A percentile compares a stretch with the other conserved stretches of the same genome.
These are phyloP conservation scores for Trematosphaeria pertusa DNA, from an alignment of 2,329 filamentous ascomycete species.

Conservation along the genomic window DNA sequence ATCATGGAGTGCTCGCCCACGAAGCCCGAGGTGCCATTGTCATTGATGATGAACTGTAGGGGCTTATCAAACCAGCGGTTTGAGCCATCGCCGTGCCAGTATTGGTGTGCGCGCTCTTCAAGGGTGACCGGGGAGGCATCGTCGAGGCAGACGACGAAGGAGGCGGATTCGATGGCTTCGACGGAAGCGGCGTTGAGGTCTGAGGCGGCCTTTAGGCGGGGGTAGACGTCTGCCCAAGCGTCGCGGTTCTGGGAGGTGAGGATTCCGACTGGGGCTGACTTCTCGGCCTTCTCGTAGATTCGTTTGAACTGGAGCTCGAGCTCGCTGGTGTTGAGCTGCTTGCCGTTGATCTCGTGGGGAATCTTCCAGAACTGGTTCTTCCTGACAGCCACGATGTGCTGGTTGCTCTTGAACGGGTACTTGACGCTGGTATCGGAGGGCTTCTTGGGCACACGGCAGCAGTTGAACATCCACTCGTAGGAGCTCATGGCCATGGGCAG, in stretches of 20 bases:
- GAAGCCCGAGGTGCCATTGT: conserved; percentile 97
- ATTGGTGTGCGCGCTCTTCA: conserved; percentile 92
- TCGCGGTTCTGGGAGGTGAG: conserved; percentile 94
- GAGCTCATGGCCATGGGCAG: conserved; percentile 97
- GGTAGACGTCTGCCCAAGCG: conserved; percentile 77
- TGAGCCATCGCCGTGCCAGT: conserved; percentile 96
- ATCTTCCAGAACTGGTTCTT: conserved; percentile 99
- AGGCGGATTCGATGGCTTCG: conserved; percentile 82
- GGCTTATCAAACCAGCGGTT: conserved; percentile 99
- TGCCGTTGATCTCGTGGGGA: conserved; percentile 77
- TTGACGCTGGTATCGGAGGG: conserved; percentile 85
- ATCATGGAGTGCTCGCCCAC: conserved; percentile 99
- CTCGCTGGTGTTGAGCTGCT: conserved; percentile 87
- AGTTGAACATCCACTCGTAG: conserved; percentile 99
- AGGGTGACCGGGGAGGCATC: conserved; percentile 90
- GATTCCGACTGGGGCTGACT: conserved; percentile 76
- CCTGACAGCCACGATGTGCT: conserved; percentile 87
- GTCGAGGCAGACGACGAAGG: conserved; percentile 92
- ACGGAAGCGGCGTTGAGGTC: conserved; percentile 79
- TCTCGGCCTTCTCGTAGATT: conserved; percentile 80
- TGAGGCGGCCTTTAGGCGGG: conserved; percentile 74
- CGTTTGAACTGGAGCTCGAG: conserved; percentile 87
- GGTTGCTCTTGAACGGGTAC: conserved; percentile 75
- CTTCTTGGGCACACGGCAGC: conserved; percentile 81
- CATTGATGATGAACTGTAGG: conserved; percentile 95